phyloP scores from a whole-genome alignment of 2,329 filamentous ascomycete genomes.

The Pseudofabraea citricarpa region DNA sequence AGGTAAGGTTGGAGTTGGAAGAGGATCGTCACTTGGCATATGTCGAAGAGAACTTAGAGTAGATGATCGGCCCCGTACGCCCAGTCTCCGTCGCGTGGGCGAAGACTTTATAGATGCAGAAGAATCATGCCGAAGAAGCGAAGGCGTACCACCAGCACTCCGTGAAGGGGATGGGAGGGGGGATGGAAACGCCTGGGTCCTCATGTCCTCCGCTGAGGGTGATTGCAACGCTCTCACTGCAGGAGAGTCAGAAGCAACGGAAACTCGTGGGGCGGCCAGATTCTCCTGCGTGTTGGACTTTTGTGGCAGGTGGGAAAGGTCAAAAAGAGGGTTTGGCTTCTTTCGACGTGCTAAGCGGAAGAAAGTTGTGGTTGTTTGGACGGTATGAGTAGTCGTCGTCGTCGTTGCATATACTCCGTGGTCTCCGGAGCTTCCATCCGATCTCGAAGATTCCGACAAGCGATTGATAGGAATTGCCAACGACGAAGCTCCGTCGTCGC shows the following conservation, averaged over 20 bases:
- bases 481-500: constrained; percentile 55
- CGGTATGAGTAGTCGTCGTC: constrained; percentile 58
- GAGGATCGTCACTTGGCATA: constrained; percentile 65
- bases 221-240: constrained; percentile 35
- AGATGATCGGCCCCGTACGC: constrained; percentile 73
- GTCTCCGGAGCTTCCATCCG: constrained; percentile 76
- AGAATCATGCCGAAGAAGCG: constrained; percentile 54
- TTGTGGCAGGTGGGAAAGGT: constrained; percentile 82
- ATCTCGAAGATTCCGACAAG: constrained; percentile 82
- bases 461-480: constrained; percentile 61
- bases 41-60: constrained; percentile 81
- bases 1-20: constrained; percentile 56
- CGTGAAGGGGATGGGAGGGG: constrained; percentile 24
- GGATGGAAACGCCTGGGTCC: constrained; percentile 14
- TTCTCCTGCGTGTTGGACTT: constrained; percentile 47
- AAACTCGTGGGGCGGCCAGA: constrained; percentile 33
- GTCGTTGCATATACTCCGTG: constrained; percentile 52
- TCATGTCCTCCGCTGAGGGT: constrained; percentile 20
- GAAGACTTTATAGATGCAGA: constrained; percentile 65
- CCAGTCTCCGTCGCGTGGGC: constrained; percentile 53
- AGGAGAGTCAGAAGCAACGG: constrained; percentile 35
- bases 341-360: constrained; percentile 78
- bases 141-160: constrained; percentile 17
- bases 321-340: constrained; percentile 73
- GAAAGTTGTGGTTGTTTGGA: constrained; percentile 64